Evolutionary conservation across 2,329 filamentous ascomycete species (phyloP).

Genomic region (Aspergillus quadrilineatus): DNA sequence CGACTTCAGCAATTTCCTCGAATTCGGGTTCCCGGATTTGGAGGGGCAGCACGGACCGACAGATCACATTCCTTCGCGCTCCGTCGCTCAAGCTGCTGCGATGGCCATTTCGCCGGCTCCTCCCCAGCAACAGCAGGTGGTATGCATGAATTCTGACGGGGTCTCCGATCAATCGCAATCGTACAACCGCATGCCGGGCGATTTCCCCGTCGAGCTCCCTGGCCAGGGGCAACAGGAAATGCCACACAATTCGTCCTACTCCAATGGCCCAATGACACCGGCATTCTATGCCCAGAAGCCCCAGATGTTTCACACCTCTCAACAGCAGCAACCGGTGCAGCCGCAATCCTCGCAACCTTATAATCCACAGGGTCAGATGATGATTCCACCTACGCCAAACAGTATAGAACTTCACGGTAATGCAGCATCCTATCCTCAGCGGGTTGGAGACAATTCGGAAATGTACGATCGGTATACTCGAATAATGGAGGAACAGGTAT

Average conservation of each 20-base stretch:
- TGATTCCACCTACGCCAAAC: slow-evolving; percentile 50
- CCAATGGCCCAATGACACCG: slow-evolving; percentile 32
- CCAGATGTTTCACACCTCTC: slow-evolving; percentile 20
- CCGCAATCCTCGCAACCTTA: slow-evolving; percentile 32
- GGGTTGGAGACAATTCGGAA: slow-evolving; percentile 41
- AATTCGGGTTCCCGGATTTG: slow-evolving; percentile 48
- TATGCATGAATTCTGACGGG: slow-evolving; percentile 30
- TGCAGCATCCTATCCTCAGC: slow-evolving; percentile 41
- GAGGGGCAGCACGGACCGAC: slow-evolving; percentile 41
- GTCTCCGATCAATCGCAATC: slow-evolving; percentile 26
- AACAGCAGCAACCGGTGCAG: slow-evolving; percentile 27
- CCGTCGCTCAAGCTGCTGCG: slow-evolving; percentile 32
- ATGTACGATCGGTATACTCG: slow-evolving; percentile 47
- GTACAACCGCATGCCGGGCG: slow-evolving; percentile 35
- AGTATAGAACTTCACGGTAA: slow-evolving; percentile 50
- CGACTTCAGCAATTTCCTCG: slow-evolving; percentile 51
- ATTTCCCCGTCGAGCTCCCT: slow-evolving; percentile 35
- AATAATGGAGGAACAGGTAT: slow-evolving; percentile 46
- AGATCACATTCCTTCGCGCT: slow-evolving; percentile 35
- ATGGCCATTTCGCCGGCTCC: slow-evolving; percentile 34
- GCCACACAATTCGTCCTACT: slow-evolving; percentile 32
- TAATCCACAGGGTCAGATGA: slow-evolving; percentile 30
- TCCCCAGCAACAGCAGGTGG: slow-evolving; percentile 25
- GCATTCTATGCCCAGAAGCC: slow-evolving; percentile 35
- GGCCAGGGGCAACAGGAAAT: slow-evolving; percentile 23